These are phyloP conservation scores for Wickerhamomyces ciferrii DNA, from an alignment of 805 yeast species.

Conservation along the genomic window DNA sequence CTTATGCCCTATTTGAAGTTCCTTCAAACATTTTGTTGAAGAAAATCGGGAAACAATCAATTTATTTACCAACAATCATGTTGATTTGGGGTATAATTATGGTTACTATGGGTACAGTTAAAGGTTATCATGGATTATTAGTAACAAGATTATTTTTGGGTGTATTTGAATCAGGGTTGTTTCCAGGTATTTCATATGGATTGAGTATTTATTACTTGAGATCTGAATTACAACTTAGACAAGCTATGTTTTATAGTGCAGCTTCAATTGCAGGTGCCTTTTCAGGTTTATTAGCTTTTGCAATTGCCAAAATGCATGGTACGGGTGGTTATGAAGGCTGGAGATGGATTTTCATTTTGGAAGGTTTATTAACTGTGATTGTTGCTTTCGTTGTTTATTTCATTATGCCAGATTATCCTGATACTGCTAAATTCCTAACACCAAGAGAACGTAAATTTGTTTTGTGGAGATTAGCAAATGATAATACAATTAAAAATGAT, in stretches of 20 bases:
- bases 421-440: constrained; percentile 36
- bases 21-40: constrained; percentile 24
- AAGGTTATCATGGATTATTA: constrained; percentile 15
- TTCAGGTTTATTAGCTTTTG: constrained; percentile 38
- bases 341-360: constrained; percentile 37
- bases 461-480: constrained; percentile 17
- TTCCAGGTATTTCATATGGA: constrained; percentile 35
- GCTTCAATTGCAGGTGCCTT: constrained; percentile 40
- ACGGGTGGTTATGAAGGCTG: constrained; percentile 35
- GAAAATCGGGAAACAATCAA: constrained; percentile 3
- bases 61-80: background rate
- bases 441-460: constrained; percentile 26
- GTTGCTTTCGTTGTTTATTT: constrained; percentile 29
- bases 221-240: constrained; percentile 31
- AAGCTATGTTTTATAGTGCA: constrained; percentile 32
- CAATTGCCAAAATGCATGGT: constrained; percentile 26
- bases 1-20: constrained; percentile 31
- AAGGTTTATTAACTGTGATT: constrained; percentile 38
- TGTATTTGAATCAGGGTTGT: constrained; percentile 35
- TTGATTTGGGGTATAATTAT: background rate
- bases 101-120: constrained; percentile 42
- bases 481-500: constrained; percentile 3
- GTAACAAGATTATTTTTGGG: constrained; percentile 43
- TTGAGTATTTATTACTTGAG: constrained; percentile 34
- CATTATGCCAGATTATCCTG: constrained; percentile 40